Percentiles rank a stretch among this genome's conserved stretches.
Evolutionary conservation across 208 protist genomes (phyloP).

Genomic region (Trypanosoma scelopori): DNA sequence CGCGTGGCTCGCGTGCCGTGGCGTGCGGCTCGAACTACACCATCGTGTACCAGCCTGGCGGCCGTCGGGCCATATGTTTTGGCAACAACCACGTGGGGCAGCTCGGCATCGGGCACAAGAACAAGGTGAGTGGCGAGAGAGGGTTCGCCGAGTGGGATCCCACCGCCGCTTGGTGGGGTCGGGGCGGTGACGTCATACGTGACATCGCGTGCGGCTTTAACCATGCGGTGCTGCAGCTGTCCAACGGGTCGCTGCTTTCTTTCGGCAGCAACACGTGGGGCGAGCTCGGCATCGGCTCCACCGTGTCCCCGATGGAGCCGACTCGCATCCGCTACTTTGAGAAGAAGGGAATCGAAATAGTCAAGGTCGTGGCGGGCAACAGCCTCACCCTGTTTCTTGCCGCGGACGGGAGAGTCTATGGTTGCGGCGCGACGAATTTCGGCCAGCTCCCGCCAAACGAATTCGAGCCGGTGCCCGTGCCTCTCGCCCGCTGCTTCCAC

Average conservation of each 20-base stretch:
- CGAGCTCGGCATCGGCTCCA: constrained; percentile 64
- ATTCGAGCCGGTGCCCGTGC: constrained; percentile 64
- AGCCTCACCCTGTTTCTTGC: constrained; percentile 75
- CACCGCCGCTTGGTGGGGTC: constrained; percentile 47
- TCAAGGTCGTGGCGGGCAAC: constrained; percentile 59
- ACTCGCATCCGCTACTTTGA: constrained; percentile 55
- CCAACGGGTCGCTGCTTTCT: constrained; percentile 43
- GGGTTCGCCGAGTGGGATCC: constrained; percentile 68
- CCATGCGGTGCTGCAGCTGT: constrained; percentile 51
- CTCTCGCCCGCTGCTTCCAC: constrained; percentile 49
- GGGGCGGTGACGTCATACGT: constrained; percentile 27
- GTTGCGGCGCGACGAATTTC: constrained; percentile 63
- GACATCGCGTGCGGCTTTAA: constrained; percentile 56
- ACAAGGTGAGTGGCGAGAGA: constrained; percentile 24
- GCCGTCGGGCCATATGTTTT: constrained; percentile 54
- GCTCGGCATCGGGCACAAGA: constrained; percentile 66
- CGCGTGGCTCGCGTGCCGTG: constrained; percentile 5
- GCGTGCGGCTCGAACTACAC: constrained; percentile 71
- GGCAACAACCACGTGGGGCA: constrained; percentile 80
- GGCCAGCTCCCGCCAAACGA: constrained; percentile 66
- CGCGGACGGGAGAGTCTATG: constrained; percentile 57
- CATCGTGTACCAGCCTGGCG: constrained; percentile 48
- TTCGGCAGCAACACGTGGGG: constrained; percentile 81
- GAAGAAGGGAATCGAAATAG: constrained; percentile 31
- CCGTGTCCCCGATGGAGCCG: constrained; percentile 56